Evolutionary conservation across 2,329 filamentous ascomycete genomes (phyloP).

Genomic region (Nectriaceae sp.): DNA sequence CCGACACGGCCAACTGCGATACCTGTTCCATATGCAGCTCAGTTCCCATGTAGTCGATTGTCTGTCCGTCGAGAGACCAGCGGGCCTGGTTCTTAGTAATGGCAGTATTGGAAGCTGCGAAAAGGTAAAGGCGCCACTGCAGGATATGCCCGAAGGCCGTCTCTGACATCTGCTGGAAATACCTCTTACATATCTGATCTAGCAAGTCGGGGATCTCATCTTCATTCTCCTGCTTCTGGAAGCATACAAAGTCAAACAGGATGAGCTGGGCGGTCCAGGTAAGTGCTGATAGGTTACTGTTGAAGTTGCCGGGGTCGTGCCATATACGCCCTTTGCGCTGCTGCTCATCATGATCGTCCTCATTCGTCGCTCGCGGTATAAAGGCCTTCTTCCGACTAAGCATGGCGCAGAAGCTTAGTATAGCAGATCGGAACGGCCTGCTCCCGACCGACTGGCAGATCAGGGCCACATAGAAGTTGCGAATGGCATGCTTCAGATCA

Average conservation of each 20-base stretch:
- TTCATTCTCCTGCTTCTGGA: no score
- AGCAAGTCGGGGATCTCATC: constrained; percentile 2
- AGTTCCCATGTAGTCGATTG: not conserved
- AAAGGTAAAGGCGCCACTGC: no score
- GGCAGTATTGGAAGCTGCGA: not conserved
- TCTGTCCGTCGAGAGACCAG: not conserved
- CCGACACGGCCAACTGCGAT: constrained; percentile 1
- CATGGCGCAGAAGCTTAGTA: constrained; percentile 7
- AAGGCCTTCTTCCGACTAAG: constrained; percentile 2
- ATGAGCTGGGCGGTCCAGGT: constrained; percentile 3
- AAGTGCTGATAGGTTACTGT: constrained; percentile 1
- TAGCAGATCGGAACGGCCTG: not conserved
- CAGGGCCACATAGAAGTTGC: constrained; percentile 5
- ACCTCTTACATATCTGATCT: constrained; percentile 2
- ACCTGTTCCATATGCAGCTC: constrained; percentile 1
- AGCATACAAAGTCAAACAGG: constrained; percentile 5
- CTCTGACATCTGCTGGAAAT: constrained; percentile 7
- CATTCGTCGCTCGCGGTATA: not conserved
- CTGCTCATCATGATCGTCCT: not conserved
- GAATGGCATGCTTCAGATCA: constrained; percentile 3
- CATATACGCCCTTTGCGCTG: not conserved
- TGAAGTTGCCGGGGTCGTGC: constrained; percentile 2
- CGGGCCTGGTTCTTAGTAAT: constrained; percentile 1
- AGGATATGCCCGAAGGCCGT: constrained; percentile 1
- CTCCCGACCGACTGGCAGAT: constrained; percentile 3